Evolutionary conservation across 1,139 yeast genomes (phyloP), one percentile per base, ranked within the genome.

Genomic region (Geotrichum cucujoidarum): DNA sequence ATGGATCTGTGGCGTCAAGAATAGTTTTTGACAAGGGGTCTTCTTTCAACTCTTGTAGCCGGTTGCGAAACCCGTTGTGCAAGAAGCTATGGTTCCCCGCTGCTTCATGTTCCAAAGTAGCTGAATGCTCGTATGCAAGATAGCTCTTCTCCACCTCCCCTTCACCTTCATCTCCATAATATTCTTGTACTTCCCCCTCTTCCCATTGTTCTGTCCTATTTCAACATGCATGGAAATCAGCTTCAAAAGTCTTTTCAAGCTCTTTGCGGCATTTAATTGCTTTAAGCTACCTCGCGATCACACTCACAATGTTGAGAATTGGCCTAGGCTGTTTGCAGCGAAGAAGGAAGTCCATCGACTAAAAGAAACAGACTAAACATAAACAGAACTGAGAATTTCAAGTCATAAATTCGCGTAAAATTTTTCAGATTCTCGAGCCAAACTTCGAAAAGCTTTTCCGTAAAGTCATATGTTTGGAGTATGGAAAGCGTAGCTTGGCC

Each of bases 21-120:
- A 95, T 82, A 2, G 89, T 83, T 44, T 83, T 80, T 2, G 84
- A 77, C 55, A 87, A 73, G 2, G 95, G 90, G 65, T 92, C 96
- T 59, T 89, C 97, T 22, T 75, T 76, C 4, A 85, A 64, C 22
- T 80, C 87, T 41, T 78, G 79, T 17, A 70, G 40, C 2, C 33
- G 34, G 25, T 39, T 20, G 42, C 36, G 41, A 33, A 37, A 37
- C 6, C 41, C 41, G 3, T 31, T 38, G 5, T 37, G 22, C 5
- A 37, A 24, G 18, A 36, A 33, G 5, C 18, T 32, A 14, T 36
- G 38, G 14, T 42, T 40, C 11, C 39, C 34, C 6, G 40, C 30
- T 14, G 43, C 29, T n/a, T 47, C 47, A 22, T 40, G 22, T n/a
- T 55, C 57, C 43, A 66, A 51, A 53, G 45, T 30, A 25, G 34